Base-by-base conservation (phyloP, 1,139 yeast genomes). In the Meyerozyma elateridarum region DNA sequence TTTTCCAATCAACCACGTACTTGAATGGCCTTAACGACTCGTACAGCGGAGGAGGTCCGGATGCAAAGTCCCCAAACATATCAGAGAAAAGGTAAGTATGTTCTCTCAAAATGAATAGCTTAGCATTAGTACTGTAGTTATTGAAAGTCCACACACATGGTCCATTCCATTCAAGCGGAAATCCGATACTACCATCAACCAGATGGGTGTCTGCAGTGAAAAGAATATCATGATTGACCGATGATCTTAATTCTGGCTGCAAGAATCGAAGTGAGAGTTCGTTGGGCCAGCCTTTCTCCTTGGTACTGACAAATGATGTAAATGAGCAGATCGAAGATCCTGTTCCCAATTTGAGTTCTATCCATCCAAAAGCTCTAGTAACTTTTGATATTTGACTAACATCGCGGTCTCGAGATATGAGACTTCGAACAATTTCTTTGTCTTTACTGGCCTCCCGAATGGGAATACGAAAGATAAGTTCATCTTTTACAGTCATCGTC, bases 221-320 rank as follows among this genome's bases (percentile, higher is more conserved):
- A 8, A 88, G 57, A 12, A 87, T 62, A 45, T 87, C 95, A 53
- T 91, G 97, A 45, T 89, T 91, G 1, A 91, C 93, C 33, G 95
- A 84, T 0, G 96, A 69, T 32, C 91, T 61, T 4, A 88, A 53
- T 46, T 84, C 95, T 0, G 85, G 78, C 12, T 66, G 59, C 0
- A 56, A 52, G 22, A 89, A 56, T n/a, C 64, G 61, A 1, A 78
- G 56, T 3, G 61, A 53, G 5, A 85, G 44, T 2, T 47, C 52
- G 39, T 82, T 82, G 16, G 68, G 63, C 68, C 75, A 82, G 0
- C 96, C 95, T 2, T 60, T 50, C 3, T 56, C 57, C 5, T 44
- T 40, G 0, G 73, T 62, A 0, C 89, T 74, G 4, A 75, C 55
- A 43, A 76, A 68, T 0, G 85, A 75, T 1, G 73, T 58, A 21